Evolutionary conservation across 108 stramenopile genomes (phyloP).

Genomic region (Hondaea fermentalgiana): DNA sequence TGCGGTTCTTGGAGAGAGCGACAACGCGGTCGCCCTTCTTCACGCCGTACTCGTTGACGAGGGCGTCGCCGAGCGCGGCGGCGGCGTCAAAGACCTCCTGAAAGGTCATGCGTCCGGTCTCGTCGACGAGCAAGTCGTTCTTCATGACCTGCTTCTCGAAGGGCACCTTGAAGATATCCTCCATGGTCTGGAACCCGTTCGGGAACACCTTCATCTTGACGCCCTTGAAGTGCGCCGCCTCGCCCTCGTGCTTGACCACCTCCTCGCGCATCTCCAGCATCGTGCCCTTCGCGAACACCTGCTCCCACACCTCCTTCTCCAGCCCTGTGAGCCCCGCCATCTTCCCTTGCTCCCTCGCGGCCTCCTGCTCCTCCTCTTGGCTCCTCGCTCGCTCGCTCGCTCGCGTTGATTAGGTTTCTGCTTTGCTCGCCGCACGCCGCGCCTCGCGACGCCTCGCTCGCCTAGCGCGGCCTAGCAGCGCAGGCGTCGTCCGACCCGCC

Average conservation of each 20-base stretch:
- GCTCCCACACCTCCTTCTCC: background rate
- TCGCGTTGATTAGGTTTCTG: too few species aligned
- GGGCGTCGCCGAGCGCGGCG: background rate
- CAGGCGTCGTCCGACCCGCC: too few species aligned
- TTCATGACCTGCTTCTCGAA: background rate
- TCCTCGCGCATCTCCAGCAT: background rate
- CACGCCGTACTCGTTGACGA: background rate
- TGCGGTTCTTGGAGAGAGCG: background rate
- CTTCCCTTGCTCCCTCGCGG: background rate
- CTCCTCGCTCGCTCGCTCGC: too few species aligned
- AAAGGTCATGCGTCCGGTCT: background rate
- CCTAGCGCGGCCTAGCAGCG: too few species aligned
- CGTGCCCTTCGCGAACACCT: background rate
- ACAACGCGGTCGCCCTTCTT: background rate
- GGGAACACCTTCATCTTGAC: background rate
- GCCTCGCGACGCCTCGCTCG: too few species aligned
- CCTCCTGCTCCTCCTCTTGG: too few species aligned
- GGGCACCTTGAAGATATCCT: background rate
- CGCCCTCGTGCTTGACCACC: background rate
- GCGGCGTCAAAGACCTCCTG: background rate
- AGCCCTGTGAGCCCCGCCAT: background rate
- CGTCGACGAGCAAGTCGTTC: background rate
- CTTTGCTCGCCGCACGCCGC: too few species aligned
- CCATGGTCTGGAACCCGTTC: background rate
- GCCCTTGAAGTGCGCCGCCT: conserved; percentile 1